A percentile compares a stretch with the other conserved stretches of the same genome.
phyloP scores from a whole-genome alignment of 495 filamentous ascomycete species.

The Copromyces sp. region DNA sequence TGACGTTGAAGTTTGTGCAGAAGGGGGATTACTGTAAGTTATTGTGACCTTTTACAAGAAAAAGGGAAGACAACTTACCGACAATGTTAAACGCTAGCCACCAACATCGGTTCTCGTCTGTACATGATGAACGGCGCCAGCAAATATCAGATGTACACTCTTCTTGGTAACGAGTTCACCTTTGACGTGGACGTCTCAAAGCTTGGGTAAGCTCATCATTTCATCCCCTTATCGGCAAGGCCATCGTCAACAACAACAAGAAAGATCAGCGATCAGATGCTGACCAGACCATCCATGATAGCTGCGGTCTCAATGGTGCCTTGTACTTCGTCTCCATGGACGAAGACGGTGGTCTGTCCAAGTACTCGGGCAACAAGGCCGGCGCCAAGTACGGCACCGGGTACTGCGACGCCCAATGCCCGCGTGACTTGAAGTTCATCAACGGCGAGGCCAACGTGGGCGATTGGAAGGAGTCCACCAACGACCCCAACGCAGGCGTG shows the following conservation, averaged over 20 bases:
- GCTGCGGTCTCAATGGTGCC: constrained; percentile 46
- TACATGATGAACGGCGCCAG: constrained; percentile 41
- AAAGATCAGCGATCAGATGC: constrained; percentile 43
- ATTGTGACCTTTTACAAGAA: too few relatives aligned
- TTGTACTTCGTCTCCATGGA: constrained; percentile 48
- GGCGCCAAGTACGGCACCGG: constrained; percentile 48
- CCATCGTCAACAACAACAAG: constrained; percentile 1
- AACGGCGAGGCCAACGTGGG: constrained; percentile 45
- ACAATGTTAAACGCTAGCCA: constrained; percentile 8
- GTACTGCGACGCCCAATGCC: constrained; percentile 48
- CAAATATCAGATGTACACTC: constrained; percentile 46
- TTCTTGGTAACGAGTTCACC: constrained; percentile 44
- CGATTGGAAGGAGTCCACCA: constrained; percentile 45
- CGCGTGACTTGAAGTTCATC: constrained; percentile 39
- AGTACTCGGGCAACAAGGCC: constrained; percentile 41
- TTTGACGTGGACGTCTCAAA: constrained; percentile 47
- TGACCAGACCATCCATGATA: constrained; percentile 15
- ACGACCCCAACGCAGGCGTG: constrained; percentile 46
- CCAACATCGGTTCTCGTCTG: constrained; percentile 41
- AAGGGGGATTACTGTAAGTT: constrained; percentile 32
- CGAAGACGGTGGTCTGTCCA: constrained; percentile 40
- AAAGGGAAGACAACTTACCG: background rate
- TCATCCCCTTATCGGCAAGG: background rate
- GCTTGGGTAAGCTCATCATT: constrained; percentile 9
- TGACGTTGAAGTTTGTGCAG: constrained; percentile 44